Conservation (phyloP, 139 green algal genomes). For the Penium margaritaceum region DNA sequence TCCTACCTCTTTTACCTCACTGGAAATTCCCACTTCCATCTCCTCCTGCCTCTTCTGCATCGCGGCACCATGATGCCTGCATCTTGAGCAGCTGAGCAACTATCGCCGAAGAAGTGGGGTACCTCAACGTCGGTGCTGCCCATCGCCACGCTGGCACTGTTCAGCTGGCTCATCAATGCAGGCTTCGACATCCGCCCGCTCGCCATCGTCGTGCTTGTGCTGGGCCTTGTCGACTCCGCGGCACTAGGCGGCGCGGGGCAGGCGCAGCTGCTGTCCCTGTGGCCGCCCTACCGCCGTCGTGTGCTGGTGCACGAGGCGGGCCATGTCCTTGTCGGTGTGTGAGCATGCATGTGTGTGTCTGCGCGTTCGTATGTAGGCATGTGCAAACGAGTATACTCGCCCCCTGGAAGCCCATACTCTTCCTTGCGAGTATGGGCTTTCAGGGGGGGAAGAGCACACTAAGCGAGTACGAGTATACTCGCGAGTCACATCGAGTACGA, state of each 20-base stretch:
- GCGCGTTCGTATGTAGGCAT: no score
- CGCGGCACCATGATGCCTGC: no score
- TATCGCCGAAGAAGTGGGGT: constrained; percentile 35
- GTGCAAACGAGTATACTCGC: no score
- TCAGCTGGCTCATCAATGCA: constrained; percentile 14
- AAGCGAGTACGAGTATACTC: no score
- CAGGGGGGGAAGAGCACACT: no score
- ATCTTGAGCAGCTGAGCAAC: constrained; percentile 21
- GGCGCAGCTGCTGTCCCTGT: constrained; percentile 30
- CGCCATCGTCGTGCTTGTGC: constrained; percentile 1
- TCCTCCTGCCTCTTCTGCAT: not conserved
- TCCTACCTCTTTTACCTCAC: not conserved
- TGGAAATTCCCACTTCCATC: not conserved
- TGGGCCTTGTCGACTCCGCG: constrained; percentile 12
- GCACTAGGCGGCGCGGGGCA: constrained; percentile 14
- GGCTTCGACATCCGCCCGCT: constrained; percentile 11
- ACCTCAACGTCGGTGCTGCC: not conserved
- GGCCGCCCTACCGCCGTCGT: no score
- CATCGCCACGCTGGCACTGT: not conserved
- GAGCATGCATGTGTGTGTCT: no score
- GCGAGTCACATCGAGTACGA: no score
- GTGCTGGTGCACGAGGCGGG: no score
- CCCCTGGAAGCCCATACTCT: no score
- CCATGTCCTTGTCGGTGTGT: no score
- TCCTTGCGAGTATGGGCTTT: no score